Percentiles rank a stretch among this genome's conserved stretches.
phyloP scores from a whole-genome alignment of 208 protist species.

The Crithidia mellificae region DNA sequence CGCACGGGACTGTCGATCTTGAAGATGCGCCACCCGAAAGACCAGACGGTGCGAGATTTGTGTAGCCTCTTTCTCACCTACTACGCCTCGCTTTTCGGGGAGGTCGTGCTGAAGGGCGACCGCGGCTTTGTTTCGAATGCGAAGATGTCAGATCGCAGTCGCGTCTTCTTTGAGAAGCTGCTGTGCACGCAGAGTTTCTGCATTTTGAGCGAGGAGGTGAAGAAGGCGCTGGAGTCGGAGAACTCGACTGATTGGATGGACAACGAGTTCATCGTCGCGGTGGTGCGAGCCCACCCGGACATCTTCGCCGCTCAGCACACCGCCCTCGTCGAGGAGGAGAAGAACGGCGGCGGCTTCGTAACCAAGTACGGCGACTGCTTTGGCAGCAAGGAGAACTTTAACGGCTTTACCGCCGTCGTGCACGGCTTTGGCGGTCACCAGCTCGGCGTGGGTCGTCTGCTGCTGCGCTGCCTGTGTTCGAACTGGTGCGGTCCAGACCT shows the following conservation, averaged over 20 bases:
- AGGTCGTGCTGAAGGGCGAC: conserved; percentile 51
- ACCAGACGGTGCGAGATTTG: conserved; percentile 67
- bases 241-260: conserved; percentile 70
- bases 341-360: conserved; percentile 62
- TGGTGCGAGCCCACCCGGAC: conserved; percentile 57
- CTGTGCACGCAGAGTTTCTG: conserved; percentile 69
- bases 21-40: conserved; percentile 49
- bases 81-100: conserved; percentile 73
- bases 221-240: conserved; percentile 42
- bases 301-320: conserved; percentile 54
- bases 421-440: conserved; percentile 72
- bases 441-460: conserved; percentile 36
- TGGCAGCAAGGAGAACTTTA: conserved; percentile 65
- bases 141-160: conserved; percentile 14
- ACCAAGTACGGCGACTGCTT: conserved; percentile 66
- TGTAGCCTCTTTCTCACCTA: conserved; percentile 83
- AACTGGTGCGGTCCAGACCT: conserved; percentile 22
- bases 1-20: conserved; percentile 63
- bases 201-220: conserved; percentile 61
- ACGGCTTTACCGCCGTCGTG: conserved; percentile 56
- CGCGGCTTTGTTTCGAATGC: conserved; percentile 34
- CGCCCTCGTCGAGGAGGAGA: conserved; percentile 58
- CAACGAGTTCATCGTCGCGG: conserved; percentile 84
- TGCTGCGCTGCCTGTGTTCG: conserved; percentile 32
- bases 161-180: conserved; percentile 59